phyloP scores from a whole-genome alignment of 768 basidiomycete species.

The Austroboletus eburneus region DNA sequence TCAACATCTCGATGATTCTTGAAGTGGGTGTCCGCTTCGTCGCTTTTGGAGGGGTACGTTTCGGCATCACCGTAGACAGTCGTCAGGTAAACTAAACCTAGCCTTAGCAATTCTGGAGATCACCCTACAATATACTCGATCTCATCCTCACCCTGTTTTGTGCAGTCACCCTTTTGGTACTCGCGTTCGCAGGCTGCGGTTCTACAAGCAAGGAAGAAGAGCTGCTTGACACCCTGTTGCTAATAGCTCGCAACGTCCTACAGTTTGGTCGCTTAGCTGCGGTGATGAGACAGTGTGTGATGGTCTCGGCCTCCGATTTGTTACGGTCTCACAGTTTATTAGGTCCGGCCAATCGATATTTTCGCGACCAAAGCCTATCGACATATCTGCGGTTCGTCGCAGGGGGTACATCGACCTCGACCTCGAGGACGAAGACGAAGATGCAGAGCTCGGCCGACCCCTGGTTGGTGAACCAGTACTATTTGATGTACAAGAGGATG shows the following conservation, averaged over 20 bases:
- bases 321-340: constrained; percentile 8
- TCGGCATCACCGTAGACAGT: background rate
- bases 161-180: constrained; percentile 80
- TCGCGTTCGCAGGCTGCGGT: constrained; percentile 85
- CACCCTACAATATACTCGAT: constrained; percentile 89
- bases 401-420: constrained; percentile 74
- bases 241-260: constrained; percentile 88
- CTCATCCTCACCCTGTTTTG: constrained; percentile 87
- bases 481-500: constrained; percentile 54
- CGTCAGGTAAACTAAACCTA: constrained; percentile 2
- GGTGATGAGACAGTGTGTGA: constrained; percentile 86
- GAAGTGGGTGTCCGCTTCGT: constrained; percentile 91
- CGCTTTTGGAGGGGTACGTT: constrained; percentile 85
- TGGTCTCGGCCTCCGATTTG: background rate
- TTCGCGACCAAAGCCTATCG: constrained; percentile 80
- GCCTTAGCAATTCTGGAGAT: constrained; percentile 90
- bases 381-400: constrained; percentile 66
- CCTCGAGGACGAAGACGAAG: constrained; percentile 59
- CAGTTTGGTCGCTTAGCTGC: constrained; percentile 90
- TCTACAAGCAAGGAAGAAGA: constrained; percentile 88
- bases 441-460: constrained; percentile 49
- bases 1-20: constrained; percentile 88
- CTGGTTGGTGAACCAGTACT: constrained; percentile 57
- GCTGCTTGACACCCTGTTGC: constrained; percentile 84
- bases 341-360: constrained; percentile 91